A percentile compares a stretch with the other conserved stretches of the same genome.
Conservation (phyloP, 202 grass and related monocot genomes). For the Musa balbisiana region DNA sequence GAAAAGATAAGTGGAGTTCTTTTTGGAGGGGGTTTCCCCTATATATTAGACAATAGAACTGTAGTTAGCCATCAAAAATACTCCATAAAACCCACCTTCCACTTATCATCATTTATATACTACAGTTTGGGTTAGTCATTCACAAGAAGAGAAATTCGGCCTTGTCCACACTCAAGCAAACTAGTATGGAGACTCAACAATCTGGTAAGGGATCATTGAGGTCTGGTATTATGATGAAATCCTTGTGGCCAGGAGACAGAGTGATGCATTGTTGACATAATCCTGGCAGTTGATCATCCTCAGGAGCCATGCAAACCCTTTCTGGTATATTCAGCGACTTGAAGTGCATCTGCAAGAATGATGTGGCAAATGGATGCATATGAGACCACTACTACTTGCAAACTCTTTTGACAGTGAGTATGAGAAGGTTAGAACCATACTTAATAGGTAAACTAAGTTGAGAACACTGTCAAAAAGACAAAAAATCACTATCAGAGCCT, state of each 20-base stretch:
- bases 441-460: background rate
- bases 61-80: background rate
- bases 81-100: background rate
- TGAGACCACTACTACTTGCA: background rate
- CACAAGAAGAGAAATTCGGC: background rate
- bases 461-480: background rate
- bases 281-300: background rate
- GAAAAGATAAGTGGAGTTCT: background rate
- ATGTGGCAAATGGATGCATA: background rate
- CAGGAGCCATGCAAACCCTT: background rate
- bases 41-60: background rate
- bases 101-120: background rate
- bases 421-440: background rate
- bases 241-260: background rate
- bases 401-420: background rate
- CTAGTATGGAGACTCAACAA: background rate
- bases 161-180: background rate
- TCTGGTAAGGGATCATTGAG: conserved; percentile 2
- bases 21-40: background rate
- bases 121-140: background rate
- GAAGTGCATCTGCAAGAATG: background rate
- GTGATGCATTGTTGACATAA: background rate
- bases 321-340: background rate
- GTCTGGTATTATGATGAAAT: background rate
- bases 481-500: no score